Conservation (phyloP, 345 rosid genomes). For the Angophora floribunda region DNA sequence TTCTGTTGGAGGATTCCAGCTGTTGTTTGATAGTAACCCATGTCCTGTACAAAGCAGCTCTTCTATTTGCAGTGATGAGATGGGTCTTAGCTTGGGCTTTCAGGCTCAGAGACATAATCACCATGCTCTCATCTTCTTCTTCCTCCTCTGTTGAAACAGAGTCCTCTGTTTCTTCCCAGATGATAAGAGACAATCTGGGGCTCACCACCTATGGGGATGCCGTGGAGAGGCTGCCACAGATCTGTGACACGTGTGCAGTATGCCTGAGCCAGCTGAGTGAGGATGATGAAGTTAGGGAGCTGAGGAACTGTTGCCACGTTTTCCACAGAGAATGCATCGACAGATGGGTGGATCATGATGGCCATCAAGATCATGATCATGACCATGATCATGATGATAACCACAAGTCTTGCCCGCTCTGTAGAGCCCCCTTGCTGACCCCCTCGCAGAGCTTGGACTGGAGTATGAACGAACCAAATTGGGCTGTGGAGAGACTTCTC, state of each 20-base stretch:
- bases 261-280: constrained; percentile 48
- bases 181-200: constrained; percentile 44
- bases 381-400: constrained; percentile 31
- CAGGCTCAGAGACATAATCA: constrained; percentile 28
- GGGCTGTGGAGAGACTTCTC: constrained; percentile 85
- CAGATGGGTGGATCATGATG: constrained; percentile 58
- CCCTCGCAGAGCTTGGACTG: constrained; percentile 17
- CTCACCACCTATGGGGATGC: constrained; percentile 54
- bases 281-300: constrained; percentile 62
- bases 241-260: constrained; percentile 68
- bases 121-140: not conserved
- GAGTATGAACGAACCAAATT: constrained; percentile 63
- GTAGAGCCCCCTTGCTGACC: constrained; percentile 74
- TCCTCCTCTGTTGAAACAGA: not conserved
- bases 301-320: constrained; percentile 86
- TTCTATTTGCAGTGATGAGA: constrained; percentile 51
- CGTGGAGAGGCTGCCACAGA: constrained; percentile 13
- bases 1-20: constrained; percentile 53
- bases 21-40: constrained; percentile 40
- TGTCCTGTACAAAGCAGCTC: constrained; percentile 67
- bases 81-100: constrained; percentile 63
- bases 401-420: constrained; percentile 71
- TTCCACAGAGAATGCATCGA: constrained; percentile 87
- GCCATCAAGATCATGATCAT: constrained; percentile 23
- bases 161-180: constrained; percentile 24